These are phyloP conservation scores for Penicillium lividum DNA, from an alignment of 495 filamentous ascomycete genomes.

Conservation along the genomic window DNA sequence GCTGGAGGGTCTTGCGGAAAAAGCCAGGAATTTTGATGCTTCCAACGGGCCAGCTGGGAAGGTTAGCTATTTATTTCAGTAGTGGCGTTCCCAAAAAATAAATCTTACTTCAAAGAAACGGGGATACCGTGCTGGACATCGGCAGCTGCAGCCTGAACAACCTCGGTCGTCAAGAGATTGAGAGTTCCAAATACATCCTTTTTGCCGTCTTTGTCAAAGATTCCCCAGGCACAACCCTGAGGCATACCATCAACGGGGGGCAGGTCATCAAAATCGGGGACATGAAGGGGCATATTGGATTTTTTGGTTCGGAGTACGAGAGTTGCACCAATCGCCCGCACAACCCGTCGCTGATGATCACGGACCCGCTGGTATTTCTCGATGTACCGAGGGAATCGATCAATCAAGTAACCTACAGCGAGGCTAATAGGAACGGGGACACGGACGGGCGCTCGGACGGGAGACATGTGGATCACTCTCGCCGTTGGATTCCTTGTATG, in stretches of 20 bases:
- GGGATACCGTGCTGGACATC: conserved; percentile 57
- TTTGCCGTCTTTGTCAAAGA: conserved; percentile 62
- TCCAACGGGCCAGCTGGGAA: conserved; percentile 39
- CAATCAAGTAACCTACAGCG: background rate
- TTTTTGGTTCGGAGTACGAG: background rate
- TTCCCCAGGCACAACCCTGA: conserved; percentile 65
- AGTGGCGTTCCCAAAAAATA: background rate
- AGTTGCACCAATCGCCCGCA: background rate
- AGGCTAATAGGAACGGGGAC: background rate
- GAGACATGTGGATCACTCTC: conserved; percentile 10
- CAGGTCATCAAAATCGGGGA: conserved; percentile 58
- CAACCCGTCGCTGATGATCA: background rate
- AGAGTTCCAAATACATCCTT: conserved; percentile 60
- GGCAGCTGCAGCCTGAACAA: conserved; percentile 50
- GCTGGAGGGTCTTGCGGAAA: conserved; percentile 52
- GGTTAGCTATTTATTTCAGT: background rate
- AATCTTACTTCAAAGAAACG: conserved; percentile 58
- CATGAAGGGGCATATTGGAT: background rate
- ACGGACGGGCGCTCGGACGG: background rate
- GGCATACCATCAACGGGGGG: conserved; percentile 60
- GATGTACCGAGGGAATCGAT: background rate
- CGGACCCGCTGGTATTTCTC: background rate
- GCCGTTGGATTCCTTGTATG: conserved; percentile 8
- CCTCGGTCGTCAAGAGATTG: conserved; percentile 58
- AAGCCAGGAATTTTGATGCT: conserved; percentile 50